Conservation (phyloP, 176 grass and related monocot genomes). For the Aegilops bicornis region DNA sequence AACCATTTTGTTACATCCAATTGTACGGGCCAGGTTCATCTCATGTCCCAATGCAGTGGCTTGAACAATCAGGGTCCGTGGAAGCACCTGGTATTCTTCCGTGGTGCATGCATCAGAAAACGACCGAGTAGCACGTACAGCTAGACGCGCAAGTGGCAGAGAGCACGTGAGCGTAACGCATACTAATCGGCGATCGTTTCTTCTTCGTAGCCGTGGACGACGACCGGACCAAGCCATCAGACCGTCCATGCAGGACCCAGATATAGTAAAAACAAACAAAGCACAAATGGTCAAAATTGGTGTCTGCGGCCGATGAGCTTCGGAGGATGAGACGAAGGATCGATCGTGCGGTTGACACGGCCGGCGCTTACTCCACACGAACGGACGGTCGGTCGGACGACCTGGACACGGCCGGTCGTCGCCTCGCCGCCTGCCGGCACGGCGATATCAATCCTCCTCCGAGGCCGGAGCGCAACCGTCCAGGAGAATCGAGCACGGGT, state of each 20-base stretch:
- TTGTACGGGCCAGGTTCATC: too few species aligned
- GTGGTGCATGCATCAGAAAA: too few species aligned
- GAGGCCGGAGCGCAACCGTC: neutral
- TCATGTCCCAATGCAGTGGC: too few species aligned
- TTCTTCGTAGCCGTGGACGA: slow-evolving; percentile 15
- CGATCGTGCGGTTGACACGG: neutral
- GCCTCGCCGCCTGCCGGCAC: neutral
- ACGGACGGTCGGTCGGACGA: neutral
- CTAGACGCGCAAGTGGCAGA: neutral
- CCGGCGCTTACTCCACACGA: neutral
- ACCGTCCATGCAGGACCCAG: neutral
- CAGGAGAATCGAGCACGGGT: neutral
- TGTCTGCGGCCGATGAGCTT: neutral
- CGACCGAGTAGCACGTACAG: too few species aligned
- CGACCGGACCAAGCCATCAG: slow-evolving; percentile 6
- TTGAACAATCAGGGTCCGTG: too few species aligned
- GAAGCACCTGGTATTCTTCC: too few species aligned
- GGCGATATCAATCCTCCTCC: neutral
- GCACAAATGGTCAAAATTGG: neutral
- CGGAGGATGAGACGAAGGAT: neutral
- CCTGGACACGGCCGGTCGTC: neutral
- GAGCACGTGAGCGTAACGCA: slow-evolving; percentile 16
- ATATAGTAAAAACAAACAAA: neutral
- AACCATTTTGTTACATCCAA: too few species aligned
- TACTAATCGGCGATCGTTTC: neutral